phyloP scores from a whole-genome alignment of 2,329 filamentous ascomycete species.

The Fusarium redolens region DNA sequence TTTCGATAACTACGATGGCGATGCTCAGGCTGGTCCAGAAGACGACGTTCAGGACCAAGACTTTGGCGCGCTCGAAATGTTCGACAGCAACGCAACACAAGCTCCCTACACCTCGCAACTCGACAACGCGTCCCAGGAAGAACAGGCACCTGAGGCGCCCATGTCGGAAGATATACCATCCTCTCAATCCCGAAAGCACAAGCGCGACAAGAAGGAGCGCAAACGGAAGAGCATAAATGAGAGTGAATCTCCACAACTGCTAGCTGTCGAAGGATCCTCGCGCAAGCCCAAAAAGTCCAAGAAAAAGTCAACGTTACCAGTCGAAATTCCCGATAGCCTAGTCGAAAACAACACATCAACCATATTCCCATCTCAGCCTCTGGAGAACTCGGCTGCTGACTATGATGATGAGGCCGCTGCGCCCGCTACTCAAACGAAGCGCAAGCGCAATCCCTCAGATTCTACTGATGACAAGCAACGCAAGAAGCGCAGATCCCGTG shows the following conservation, averaged over 20 bases:
- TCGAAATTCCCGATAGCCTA: conserved; percentile 39
- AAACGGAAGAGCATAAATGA: conserved; percentile 41
- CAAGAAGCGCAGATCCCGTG: conserved; percentile 49
- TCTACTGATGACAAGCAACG: conserved; percentile 47
- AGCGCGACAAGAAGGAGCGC: conserved; percentile 49
- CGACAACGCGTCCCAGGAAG: conserved; percentile 24
- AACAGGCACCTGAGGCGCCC: conserved; percentile 46
- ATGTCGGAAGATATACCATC: conserved; percentile 44
- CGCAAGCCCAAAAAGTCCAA: conserved; percentile 46
- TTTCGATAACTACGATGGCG: conserved; percentile 42
- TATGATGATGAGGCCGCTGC: conserved; percentile 31
- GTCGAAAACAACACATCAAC: conserved; percentile 13
- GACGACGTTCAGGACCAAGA: conserved; percentile 45
- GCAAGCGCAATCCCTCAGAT: conserved; percentile 50
- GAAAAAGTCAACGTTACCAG: conserved; percentile 30
- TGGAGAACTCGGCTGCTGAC: conserved; percentile 19
- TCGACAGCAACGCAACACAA: conserved; percentile 51
- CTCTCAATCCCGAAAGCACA: conserved; percentile 43
- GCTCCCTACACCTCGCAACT: conserved; percentile 48
- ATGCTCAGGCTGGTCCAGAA: conserved; percentile 38
- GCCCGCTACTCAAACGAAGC: conserved; percentile 44
- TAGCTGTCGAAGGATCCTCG: conserved; percentile 30
- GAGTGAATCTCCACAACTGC: conserved; percentile 25
- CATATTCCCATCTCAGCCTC: conserved; percentile 15
- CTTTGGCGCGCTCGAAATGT: conserved; percentile 53